A percentile compares a stretch with the other conserved stretches of the same genome.
Evolutionary conservation across 2,329 filamentous ascomycete species (phyloP).

Genomic region (Dryadomyces sulphureus): DNA sequence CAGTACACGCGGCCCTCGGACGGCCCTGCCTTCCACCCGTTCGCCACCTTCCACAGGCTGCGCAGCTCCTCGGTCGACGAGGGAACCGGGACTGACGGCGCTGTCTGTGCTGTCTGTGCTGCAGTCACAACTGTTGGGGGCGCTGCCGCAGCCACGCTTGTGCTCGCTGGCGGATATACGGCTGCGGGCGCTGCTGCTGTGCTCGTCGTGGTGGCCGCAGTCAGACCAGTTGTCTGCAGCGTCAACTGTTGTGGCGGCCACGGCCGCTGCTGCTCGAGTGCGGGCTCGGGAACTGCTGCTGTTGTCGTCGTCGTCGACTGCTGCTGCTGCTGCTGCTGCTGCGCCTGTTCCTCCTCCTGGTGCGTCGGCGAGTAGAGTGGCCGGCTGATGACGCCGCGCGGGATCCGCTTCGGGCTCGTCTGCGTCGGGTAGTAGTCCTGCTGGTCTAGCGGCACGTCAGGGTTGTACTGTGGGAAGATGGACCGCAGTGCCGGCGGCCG

Average conservation of each 20-base stretch:
- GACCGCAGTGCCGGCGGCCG: constrained; percentile 40
- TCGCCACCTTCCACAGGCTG: constrained; percentile 52
- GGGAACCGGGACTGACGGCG: constrained; percentile 31
- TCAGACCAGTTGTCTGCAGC: not conserved
- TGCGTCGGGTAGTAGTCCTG: constrained; percentile 60
- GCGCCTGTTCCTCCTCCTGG: constrained; percentile 2
- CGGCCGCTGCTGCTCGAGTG: not conserved
- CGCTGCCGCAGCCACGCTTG: not conserved
- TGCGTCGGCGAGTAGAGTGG: constrained; percentile 38
- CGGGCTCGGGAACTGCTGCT: not conserved
- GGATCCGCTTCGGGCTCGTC: constrained; percentile 47
- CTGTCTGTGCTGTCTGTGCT: constrained; percentile 15
- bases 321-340: constrained; percentile 1
- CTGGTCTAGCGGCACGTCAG: constrained; percentile 46
- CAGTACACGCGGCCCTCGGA: constrained; percentile 45
- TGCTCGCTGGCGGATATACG: not conserved
- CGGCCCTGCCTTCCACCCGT: constrained; percentile 50
- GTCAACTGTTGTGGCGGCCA: not conserved
- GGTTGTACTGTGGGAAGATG: constrained; percentile 66
- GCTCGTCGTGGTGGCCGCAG: too few relatives aligned
- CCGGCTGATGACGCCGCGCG: constrained; percentile 49
- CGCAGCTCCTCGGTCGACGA: constrained; percentile 47
- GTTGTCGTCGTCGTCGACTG: too few relatives aligned
- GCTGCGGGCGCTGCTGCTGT: not conserved
- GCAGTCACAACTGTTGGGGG: not conserved